Evolutionary conservation across 345 rosid species (phyloP).

Genomic region (Acer yangbiense): DNA sequence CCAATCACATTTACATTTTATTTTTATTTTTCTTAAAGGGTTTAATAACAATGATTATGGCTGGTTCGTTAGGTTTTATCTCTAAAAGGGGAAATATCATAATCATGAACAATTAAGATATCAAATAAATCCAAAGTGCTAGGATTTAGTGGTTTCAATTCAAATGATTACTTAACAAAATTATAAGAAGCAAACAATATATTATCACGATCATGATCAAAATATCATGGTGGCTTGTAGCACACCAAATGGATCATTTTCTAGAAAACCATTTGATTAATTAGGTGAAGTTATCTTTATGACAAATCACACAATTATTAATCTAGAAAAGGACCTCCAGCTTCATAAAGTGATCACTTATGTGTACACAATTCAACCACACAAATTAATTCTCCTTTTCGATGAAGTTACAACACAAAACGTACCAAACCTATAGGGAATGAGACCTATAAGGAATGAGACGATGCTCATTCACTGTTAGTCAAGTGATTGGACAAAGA

Average conservation of each 20-base stretch:
- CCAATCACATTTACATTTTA: too few species aligned
- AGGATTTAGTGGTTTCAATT: conserved; percentile 10
- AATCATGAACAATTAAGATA: not conserved
- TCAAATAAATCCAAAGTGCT: not conserved
- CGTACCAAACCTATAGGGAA: not conserved
- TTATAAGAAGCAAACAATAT: not conserved
- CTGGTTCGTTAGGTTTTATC: too few species aligned
- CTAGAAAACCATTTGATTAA: conserved; percentile 11
- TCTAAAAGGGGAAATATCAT: too few species aligned
- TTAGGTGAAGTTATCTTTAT: conserved; percentile 3
- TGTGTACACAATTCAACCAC: not conserved
- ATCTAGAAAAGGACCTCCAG: not conserved
- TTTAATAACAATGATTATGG: too few species aligned
- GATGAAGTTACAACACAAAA: not conserved
- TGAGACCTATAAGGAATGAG: too few species aligned
- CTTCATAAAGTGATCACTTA: not conserved
- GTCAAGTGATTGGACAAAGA: too few species aligned
- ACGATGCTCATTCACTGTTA: too few species aligned
- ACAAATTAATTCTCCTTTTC: not conserved
- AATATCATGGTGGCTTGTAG: not conserved
- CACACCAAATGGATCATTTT: conserved; percentile 11
- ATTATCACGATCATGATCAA: not conserved
- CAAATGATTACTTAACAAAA: conserved; percentile 4
- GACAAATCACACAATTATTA: not conserved
- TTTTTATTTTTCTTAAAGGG: too few species aligned